Conservation (phyloP, 306 rosid species). For the Corylus americana region DNA sequence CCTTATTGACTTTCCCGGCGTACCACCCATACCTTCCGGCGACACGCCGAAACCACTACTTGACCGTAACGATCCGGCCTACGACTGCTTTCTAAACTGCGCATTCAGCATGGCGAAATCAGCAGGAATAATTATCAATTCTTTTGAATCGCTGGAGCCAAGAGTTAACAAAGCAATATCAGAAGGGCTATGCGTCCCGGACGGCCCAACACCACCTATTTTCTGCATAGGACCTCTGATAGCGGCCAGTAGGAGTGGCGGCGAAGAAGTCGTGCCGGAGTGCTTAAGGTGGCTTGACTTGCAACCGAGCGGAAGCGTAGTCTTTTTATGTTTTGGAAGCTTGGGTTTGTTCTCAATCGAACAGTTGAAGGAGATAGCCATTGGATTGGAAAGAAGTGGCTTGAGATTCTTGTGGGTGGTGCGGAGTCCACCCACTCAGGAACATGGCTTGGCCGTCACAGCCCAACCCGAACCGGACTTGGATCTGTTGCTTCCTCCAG, state of each 20-base stretch:
- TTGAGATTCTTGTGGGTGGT: constrained; percentile 60
- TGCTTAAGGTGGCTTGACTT: constrained; percentile 46
- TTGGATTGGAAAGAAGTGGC: constrained; percentile 58
- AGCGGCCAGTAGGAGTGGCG: too few relatives aligned
- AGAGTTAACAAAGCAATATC: constrained; percentile 20
- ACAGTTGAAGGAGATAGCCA: constrained; percentile 49
- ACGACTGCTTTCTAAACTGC: constrained; percentile 1
- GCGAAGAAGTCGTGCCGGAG: too few relatives aligned
- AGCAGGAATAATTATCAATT: constrained; percentile 37
- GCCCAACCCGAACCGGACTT: too few relatives aligned
- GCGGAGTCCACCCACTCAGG: constrained; percentile 31
- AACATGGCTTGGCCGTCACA: too few relatives aligned
- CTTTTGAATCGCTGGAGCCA: constrained; percentile 41
- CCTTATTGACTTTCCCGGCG: constrained; percentile 28
- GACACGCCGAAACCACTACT: constrained; percentile 34
- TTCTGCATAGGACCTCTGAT: too few relatives aligned
- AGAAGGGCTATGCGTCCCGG: constrained; percentile 36
- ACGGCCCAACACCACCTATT: not conserved
- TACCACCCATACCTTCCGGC: not conserved
- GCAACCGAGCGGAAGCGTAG: constrained; percentile 54
- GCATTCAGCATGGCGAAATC: constrained; percentile 23
- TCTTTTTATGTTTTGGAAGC: constrained; percentile 62
- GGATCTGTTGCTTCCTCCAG: constrained; percentile 37
- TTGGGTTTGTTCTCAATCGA: constrained; percentile 39
- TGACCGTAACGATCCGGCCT: constrained; percentile 26